These are phyloP conservation scores for Blastobotrys serpentis DNA, from an alignment of 1,139 yeast genomes.

Conservation along the genomic window DNA sequence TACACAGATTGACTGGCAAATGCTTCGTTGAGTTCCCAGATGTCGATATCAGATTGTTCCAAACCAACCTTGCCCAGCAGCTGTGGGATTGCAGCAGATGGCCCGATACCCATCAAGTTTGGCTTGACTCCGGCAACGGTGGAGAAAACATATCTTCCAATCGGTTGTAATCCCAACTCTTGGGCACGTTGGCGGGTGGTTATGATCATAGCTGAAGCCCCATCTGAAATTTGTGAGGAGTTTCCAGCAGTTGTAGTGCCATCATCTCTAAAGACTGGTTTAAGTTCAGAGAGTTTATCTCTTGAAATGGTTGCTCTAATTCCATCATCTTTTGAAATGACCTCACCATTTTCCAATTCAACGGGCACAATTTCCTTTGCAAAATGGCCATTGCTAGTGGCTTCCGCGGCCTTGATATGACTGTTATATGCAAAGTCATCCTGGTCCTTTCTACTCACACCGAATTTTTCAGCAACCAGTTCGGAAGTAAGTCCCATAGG, in stretches of 20 bases:
- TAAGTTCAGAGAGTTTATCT: constrained; percentile 38
- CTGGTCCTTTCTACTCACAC: constrained; percentile 37
- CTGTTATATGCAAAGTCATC: constrained; percentile 44
- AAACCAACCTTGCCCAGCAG: constrained; percentile 36
- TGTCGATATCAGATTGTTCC: constrained; percentile 38
- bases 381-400: constrained; percentile 42
- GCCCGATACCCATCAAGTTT: constrained; percentile 45
- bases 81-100: constrained; percentile 43
- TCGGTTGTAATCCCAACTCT: constrained; percentile 40
- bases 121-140: constrained; percentile 44
- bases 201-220: constrained; percentile 45
- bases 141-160: constrained; percentile 46
- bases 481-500: constrained; percentile 46
- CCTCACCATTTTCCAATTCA: constrained; percentile 31
- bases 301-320: constrained; percentile 36
- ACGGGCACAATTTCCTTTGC: constrained; percentile 43
- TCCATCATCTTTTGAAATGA: constrained; percentile 39
- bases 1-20: constrained; percentile 46
- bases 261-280: constrained; percentile 41
- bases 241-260: constrained; percentile 48
- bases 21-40: constrained; percentile 46
- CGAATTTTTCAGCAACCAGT: constrained; percentile 38
- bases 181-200: constrained; percentile 43
- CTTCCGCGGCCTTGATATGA: constrained; percentile 42
- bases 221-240: constrained; percentile 46